Base-by-base conservation (phyloP, 2,329 filamentous ascomycete genomes). In the Elsinoe arachidis region DNA sequence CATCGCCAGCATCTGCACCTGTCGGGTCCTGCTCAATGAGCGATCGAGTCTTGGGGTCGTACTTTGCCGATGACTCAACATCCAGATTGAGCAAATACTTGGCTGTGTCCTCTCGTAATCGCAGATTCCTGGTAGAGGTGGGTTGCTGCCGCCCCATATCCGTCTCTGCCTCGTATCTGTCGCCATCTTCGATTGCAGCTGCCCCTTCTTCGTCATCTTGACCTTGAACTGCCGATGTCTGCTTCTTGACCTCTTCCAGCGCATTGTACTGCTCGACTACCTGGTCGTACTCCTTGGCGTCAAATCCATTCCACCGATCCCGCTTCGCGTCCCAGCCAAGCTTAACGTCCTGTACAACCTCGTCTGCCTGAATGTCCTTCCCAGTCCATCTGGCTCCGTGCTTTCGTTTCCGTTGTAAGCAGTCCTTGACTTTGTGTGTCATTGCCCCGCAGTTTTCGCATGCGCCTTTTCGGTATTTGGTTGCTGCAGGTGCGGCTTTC, bases 381-480 rank as follows among this genome's bases (percentile, higher is more conserved):
- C 93, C 93, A 0, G 91, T 95, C 84, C 87, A 96, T 69, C 86
- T 90, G 10, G 93, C 93, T 61, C 93, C 92, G 58, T 86, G 84
- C 54, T 95, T 95, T 59, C 93, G 83, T 30, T 91, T 93, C 56
- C 93, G 82, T 67, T 86, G 90, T 53, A 99, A 74, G 69, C 93
- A 99, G 68, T 97, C 92, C 69, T 95, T 96, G 55, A 84, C 87
- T 74, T 95, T 95, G 74, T 99, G 93, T 63, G 88, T 90, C 88
- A 97, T 95, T 58, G 90, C 86, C 66, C 93, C 93, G 75, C 93
- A 99, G 74, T 99, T 99, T 73, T 97, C 92, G 75, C 93, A 99
- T 55, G 93, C 92, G 68, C 95, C 93, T 76, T 97, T 99, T 63
- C 95, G 88, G 70, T 88, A 99, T 69, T 96, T 99, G 63, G 93